Base-by-base conservation (phyloP, 768 basidiomycete species). In the Cyathus striatus region DNA sequence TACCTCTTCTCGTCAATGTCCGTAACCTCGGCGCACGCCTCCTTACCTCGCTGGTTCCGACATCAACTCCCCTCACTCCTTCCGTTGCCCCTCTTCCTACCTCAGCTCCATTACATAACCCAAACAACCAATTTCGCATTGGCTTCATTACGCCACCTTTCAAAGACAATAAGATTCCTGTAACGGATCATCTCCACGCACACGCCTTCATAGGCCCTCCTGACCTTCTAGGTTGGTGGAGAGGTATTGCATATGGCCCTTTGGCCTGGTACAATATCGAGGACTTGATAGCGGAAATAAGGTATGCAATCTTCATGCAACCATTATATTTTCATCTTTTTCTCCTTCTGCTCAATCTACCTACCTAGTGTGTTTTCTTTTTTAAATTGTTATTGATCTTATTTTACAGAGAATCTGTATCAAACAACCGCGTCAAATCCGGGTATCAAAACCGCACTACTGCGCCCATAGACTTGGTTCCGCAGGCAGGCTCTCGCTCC, bases 351-450 rank as follows among this genome's bases (percentile, higher is more conserved):
- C 30, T n/a, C n/a, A n/a, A n/a, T n/a, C n/a, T n/a, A n/a, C n/a
- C n/a, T n/a, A n/a, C n/a, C n/a, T n/a, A n/a, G n/a, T n/a, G n/a
- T n/a, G n/a, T n/a, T n/a, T n/a, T n/a, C n/a, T n/a, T n/a, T n/a
- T n/a, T n/a, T n/a, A n/a, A n/a, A n/a, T n/a, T n/a, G n/a, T n/a
- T n/a, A n/a, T n/a, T n/a, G n/a, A 24, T 43, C 27, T 38, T n/a
- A 38, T 41, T 47, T 40, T 48, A n/a, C 63, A 90, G 89, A 38
- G 88, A 91, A 62, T 76, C 79, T 16, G 79, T 82, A 2, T 81
- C 86, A 12, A 92, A 90, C 56, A 90, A 92, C 62, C 81, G 88
- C 32, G 66, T 92, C 57, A 89, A 88, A 57, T 88, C 87, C 5
- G 86, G 86, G 17, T 77, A 86, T 50, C 63, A 71, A 41, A 74